Evolutionary conservation across 768 basidiomycete species (phyloP), one percentile per base, ranked within the genome.

Genomic region (Suillus subaureus): DNA sequence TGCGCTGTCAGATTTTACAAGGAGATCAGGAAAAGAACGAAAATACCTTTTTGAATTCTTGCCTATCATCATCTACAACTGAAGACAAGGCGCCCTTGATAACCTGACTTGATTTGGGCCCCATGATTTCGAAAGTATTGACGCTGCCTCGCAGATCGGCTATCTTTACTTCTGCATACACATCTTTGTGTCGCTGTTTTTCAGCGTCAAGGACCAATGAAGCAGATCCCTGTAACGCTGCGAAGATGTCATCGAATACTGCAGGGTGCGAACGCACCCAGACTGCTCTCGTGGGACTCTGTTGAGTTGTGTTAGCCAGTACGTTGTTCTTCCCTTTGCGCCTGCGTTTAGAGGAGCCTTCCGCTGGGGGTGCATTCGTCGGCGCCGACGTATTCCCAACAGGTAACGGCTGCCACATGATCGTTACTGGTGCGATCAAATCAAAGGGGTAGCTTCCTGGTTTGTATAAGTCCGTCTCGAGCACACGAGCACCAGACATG

Each of bases 71-170:
- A 7, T 80, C 77, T 5, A 77, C 72, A 15, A 81, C 79, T 8
- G 86, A 86, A 26, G 79, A 83, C 54, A 92, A 71, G 1, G 85
- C 86, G 31, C 90, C 89, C 70, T 85, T 87, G 61, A 91, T 75
- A 13, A 96, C 86, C 72, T 92, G 90, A 62, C 84, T 92, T 0
- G 92, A 83, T 73, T 88, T 91, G 4, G 93, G 93, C 3, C 97
- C 97, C 82, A 92, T 91, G 40, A 98, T 85, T 74, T 99, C 96
- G 70, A 97, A 97, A 6, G 88, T 82, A 67, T 92, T 92, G 51
- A 94, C 70, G 58, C 88, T 85, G 2, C 86, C 87, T 63, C 90
- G 80, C 57, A 96, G 75, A 73, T 96, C 92, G 8, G 83, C 81
- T 18, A 96, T 81, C 69, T 93, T 88, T 12, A 95, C 76, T 26